Evolutionary conservation across 73 alveolate species (phyloP), one percentile per base, ranked within the genome.

Genomic region (Stentor coeruleus): DNA sequence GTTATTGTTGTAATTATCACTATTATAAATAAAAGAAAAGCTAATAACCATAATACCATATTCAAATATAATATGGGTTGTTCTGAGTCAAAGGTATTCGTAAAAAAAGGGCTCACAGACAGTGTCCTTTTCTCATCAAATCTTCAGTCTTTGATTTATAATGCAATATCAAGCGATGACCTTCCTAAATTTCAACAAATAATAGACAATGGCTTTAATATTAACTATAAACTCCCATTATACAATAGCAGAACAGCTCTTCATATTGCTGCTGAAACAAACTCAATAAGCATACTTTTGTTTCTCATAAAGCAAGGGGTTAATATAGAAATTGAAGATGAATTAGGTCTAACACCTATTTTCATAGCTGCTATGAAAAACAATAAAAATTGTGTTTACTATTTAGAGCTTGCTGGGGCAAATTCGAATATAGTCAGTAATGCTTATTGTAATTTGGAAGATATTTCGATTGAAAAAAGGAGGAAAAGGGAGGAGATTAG

Each of bases 41-140:
- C n/a, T n/a, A n/a, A n/a, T n/a, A 49, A 49, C 66, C 66, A 49
- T 49, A 49, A 11, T 49, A 11, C 20, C 20, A 6, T 20, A 49
- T 49, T 49, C 66, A 49, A 49, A 49, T 49, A 49, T 49, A 49
- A 49, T 49, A 49, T 49, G 66, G 66, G 66, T 20, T 49, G 66
- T 49, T 11, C 28, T 20, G 66, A 49, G 20, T 49, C 66, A 49
- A 6, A 20, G 20, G 6, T 20, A 49, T 6, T 20, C 6, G 66
- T 11, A 49, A 49, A 49, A 20, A 6, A 49, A 49, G 20, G 66
- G 28, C 66, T 20, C 20, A 20, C 6, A 49, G 66, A 49, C 66
- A 6, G 20, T 6, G 20, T 49, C 66, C 66, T 49, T 49, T 6
- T 49, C 6, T 49, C 66, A 11, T 11, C 6, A 49, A 20, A 49